Conservation (phyloP, 2,329 filamentous ascomycete genomes). For the Talaromyces rugulosus region DNA sequence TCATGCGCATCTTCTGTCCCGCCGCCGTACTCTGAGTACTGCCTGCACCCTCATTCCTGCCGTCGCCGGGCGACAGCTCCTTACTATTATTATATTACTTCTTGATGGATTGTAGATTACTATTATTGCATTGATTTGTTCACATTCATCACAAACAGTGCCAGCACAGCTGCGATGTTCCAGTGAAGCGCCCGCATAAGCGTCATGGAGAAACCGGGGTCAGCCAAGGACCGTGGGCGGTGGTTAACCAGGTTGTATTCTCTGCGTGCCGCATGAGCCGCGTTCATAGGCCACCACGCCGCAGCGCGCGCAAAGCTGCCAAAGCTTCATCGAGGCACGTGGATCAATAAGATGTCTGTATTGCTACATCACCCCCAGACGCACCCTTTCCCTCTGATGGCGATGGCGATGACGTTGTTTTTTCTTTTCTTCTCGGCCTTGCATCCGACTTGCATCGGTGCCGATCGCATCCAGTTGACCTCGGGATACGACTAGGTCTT, state of each 20-base stretch:
- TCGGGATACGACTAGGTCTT: neutral
- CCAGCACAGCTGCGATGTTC: neutral
- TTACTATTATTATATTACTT: neutral
- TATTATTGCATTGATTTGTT: too few species aligned
- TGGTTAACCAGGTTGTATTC: neutral
- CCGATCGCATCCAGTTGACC: too few species aligned
- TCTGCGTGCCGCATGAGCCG: neutral
- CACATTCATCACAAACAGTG: too few species aligned
- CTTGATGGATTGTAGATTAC: too few species aligned
- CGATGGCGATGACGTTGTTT: too few species aligned
- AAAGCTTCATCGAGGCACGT: constrained; percentile 8
- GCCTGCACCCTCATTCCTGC: neutral
- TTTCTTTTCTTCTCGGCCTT: too few species aligned
- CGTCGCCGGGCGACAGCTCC: neutral
- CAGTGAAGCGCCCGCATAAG: neutral
- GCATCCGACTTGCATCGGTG: too few species aligned
- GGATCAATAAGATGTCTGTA: neutral
- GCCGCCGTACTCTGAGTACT: neutral
- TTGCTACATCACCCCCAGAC: neutral
- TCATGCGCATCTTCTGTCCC: constrained; percentile 1
- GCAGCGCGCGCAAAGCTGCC: neutral
- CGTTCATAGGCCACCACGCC: neutral
- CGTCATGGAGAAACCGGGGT: neutral
- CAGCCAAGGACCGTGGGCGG: neutral
- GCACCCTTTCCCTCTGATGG: neutral